phyloP scores from a whole-genome alignment of 108 stramenopile genomes.

The Fragilaria radians region DNA sequence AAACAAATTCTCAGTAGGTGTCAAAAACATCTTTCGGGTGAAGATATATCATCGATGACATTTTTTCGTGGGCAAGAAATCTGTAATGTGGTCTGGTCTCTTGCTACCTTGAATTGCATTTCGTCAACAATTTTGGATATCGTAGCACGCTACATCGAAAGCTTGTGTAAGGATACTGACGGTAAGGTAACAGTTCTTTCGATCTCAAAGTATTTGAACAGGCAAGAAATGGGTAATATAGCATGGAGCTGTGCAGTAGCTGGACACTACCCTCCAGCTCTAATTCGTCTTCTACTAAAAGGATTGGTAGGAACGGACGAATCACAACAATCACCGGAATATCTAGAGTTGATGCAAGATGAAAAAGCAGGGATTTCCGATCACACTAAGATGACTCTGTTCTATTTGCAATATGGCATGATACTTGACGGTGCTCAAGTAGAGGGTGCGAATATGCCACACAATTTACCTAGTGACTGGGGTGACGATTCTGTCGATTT shows the following conservation, averaged over 20 bases:
- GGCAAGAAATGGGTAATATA: conserved; percentile 73
- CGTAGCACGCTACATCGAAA: conserved; percentile 31
- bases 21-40: background rate
- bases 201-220: conserved; percentile 49
- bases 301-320: conserved; percentile 58
- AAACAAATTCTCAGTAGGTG: conserved; percentile 21
- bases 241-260: conserved; percentile 61
- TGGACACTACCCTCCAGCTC: conserved; percentile 41
- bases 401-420: conserved; percentile 24
- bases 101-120: conserved; percentile 59
- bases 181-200: conserved; percentile 8
- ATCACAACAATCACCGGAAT: conserved; percentile 16
- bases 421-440: conserved; percentile 23
- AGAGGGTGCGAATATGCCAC: conserved; percentile 36
- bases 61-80: conserved; percentile 66
- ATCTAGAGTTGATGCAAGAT: conserved; percentile 14
- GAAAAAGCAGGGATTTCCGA: conserved; percentile 27
- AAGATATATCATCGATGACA: background rate
- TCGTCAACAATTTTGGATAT: conserved; percentile 32
- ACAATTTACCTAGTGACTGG: conserved; percentile 67
- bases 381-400: conserved; percentile 31
- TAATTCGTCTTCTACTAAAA: conserved; percentile 48
- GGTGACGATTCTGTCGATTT: conserved; percentile 8
- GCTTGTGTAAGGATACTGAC: conserved; percentile 22
- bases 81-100: conserved; percentile 69